Base-by-base conservation (phyloP, 345 rosid genomes). In the Aethionema arabicum region DNA sequence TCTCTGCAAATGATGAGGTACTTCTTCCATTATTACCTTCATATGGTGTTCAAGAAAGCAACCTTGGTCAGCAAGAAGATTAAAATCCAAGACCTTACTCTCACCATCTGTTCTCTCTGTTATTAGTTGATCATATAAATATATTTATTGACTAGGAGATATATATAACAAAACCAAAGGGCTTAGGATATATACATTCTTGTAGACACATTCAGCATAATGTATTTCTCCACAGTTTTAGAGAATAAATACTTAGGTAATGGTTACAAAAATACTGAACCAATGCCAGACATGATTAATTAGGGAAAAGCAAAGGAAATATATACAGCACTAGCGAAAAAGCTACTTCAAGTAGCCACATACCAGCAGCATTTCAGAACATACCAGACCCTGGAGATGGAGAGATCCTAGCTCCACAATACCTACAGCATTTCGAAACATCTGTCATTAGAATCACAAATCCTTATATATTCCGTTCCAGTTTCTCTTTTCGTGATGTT, bases 171-270 rank as follows among this genome's bases (percentile, higher is more conserved):
- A 46, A 67, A 72, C 32, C 76, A 69, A 77, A 67, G 63, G 71
- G 55, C 52, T 70, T 76, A 79, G 84, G 79, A 74, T 42, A 69
- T 62, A 63, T 82, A 81, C 83, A 69, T 76, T 74, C 79, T 81
- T 76, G 75, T 83, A 83, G 87, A 78, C 74, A 73, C 56, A 55
- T 76, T 67, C 58, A 68, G 46, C 67, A 58, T 79, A 76, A 74
- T 61, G 76, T 74, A 69, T 67, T 70, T 66, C 67, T 72, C 69
- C 44, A 69, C 73, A 76, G 76, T 75, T 65, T 42, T 85, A 77
- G 87, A 66, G 61, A 54, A 75, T 81, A 75, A 79, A 64, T 56
- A 66, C 76, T 54, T 74, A 79, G 80, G 62, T 42, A 67, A 62
- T 48, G 66, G 47, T 52, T 52, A 51, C 27, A 71, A 48, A 32